A percentile compares a stretch with the other conserved stretches of the same genome.
Evolutionary conservation across 257 asterid genomes (phyloP).

Genomic region (Orobanche coerulescens): DNA sequence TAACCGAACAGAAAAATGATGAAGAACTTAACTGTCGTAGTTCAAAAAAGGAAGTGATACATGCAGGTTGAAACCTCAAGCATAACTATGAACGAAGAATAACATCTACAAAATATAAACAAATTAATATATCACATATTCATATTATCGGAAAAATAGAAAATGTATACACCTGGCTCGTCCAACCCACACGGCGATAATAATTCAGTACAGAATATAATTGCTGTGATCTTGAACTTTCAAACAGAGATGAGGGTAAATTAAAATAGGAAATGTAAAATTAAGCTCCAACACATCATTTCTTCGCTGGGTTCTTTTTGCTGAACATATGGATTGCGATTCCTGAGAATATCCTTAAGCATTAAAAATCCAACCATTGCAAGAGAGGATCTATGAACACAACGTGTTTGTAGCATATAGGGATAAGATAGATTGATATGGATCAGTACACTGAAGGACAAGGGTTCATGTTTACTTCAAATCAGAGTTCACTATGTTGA

Average conservation of each 20-base stretch:
- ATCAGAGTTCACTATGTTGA: background rate
- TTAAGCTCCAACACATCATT: background rate
- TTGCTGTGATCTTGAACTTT: no score
- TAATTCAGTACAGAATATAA: no score
- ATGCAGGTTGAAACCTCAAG: background rate
- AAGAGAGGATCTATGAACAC: background rate
- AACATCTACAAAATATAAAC: background rate
- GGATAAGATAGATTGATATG: background rate
- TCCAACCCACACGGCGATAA: no score
- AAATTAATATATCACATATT: no score
- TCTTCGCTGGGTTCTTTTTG: background rate
- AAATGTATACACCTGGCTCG: no score
- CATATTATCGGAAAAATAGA: no score
- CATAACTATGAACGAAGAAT: background rate
- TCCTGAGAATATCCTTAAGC: background rate
- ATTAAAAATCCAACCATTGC: background rate
- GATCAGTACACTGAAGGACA: background rate
- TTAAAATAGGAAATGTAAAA: background rate
- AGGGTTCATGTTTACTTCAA: background rate
- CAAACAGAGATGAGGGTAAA: no score
- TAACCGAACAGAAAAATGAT: conserved; percentile 19
- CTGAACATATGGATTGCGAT: background rate
- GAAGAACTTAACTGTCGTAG: background rate
- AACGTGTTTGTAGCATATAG: background rate
- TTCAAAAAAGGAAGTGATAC: background rate